Percentiles rank a stretch among this genome's conserved stretches.
These are phyloP conservation scores for Petunia hybrid DNA, from an alignment of 305 asterid species.

Conservation along the genomic window DNA sequence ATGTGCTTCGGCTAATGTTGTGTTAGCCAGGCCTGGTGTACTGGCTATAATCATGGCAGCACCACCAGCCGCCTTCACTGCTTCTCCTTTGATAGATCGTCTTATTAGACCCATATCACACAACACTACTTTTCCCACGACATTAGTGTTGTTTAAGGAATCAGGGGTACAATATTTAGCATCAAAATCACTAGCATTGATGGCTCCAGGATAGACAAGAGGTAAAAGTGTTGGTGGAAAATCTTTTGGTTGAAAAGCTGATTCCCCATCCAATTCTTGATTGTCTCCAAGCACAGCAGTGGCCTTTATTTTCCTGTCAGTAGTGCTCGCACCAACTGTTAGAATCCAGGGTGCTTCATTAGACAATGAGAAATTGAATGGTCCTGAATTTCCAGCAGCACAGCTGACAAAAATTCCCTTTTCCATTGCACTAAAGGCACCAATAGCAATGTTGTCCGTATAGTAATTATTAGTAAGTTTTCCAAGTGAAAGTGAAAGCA, in stretches of 20 bases:
- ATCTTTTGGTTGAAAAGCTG: slow-evolving; percentile 29
- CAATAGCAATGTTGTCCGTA: slow-evolving; percentile 31
- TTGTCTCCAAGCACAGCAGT: slow-evolving; percentile 36
- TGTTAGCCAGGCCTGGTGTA: not conserved
- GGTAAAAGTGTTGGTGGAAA: slow-evolving; percentile 21
- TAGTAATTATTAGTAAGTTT: not conserved
- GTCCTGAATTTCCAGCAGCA: slow-evolving; percentile 39
- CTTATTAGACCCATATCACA: not conserved
- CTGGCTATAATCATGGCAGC: slow-evolving; percentile 41
- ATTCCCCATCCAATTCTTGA: slow-evolving; percentile 36
- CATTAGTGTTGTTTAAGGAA: not conserved
- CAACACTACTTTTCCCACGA: slow-evolving; percentile 30
- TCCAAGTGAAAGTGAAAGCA: slow-evolving; percentile 3
- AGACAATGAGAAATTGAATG: slow-evolving; percentile 16
- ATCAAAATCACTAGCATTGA: not conserved
- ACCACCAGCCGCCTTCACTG: slow-evolving; percentile 35
- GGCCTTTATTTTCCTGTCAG: slow-evolving; percentile 35
- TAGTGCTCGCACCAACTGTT: slow-evolving; percentile 44
- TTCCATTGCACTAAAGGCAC: slow-evolving; percentile 38
- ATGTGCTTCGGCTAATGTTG: not conserved
- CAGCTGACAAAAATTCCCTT: slow-evolving; percentile 39
- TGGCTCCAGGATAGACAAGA: slow-evolving; percentile 18
- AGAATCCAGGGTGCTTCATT: slow-evolving; percentile 47
- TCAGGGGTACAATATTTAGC: not conserved
- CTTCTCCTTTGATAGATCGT: not conserved